phyloP scores from a whole-genome alignment of 1,284 basidiomycete species.

The Fomitopsis schrenkii region DNA sequence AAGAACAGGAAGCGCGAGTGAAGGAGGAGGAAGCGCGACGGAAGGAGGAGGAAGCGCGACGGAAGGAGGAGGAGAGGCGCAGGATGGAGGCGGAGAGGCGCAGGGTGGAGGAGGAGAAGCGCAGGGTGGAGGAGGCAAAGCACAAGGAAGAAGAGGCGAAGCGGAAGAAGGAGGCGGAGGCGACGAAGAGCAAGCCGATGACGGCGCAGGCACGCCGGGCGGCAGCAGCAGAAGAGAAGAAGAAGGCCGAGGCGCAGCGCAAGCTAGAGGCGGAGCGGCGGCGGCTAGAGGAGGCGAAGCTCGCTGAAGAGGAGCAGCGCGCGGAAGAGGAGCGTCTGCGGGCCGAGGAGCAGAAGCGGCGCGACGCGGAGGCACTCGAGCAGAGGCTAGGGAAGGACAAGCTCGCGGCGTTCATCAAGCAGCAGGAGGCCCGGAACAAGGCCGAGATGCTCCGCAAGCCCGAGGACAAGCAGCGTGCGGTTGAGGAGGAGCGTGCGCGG shows the following conservation, averaged over 20 bases:
- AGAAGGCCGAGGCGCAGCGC: background rate
- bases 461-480: background rate
- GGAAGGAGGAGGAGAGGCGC: background rate
- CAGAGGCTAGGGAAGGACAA: background rate
- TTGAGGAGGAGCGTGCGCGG: background rate
- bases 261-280: background rate
- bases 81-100: background rate
- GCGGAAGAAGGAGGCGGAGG: background rate
- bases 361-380: background rate
- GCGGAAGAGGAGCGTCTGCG: background rate
- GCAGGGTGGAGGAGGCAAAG: background rate
- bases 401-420: background rate
- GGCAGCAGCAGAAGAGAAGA: background rate
- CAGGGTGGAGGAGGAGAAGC: background rate
- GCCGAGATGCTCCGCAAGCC: background rate
- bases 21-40: constrained; percentile 1
- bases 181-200: background rate
- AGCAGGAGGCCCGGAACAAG: background rate
- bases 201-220: background rate
- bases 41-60: background rate
- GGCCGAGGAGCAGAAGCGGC: background rate
- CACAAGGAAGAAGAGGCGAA: background rate
- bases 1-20: background rate
- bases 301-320: background rate
- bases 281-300: background rate